Evolutionary conservation across 768 basidiomycete genomes (phyloP).

Genomic region (Tephrocybe rancida): DNA sequence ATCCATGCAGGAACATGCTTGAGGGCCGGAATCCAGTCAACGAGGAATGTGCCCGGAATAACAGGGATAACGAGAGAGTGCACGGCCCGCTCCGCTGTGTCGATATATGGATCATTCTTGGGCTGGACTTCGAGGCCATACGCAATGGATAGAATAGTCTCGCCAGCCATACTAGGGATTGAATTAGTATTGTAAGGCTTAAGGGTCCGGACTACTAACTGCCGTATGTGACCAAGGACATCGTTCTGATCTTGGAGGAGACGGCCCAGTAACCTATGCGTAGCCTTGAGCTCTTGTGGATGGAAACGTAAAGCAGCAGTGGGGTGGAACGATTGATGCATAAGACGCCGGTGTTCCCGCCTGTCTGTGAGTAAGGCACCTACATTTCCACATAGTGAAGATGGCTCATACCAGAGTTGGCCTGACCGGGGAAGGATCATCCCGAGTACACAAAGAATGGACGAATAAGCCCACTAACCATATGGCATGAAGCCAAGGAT

Average conservation of each 20-base stretch:
- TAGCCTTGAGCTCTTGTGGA: slow-evolving; percentile 26
- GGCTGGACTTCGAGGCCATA: slow-evolving; percentile 35
- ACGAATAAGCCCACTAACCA: no score
- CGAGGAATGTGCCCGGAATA: slow-evolving; percentile 30
- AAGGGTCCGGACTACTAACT: slow-evolving; percentile 28
- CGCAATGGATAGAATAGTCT: slow-evolving; percentile 31
- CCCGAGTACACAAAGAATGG: no score
- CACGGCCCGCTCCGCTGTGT: slow-evolving; percentile 30
- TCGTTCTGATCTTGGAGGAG: slow-evolving; percentile 31
- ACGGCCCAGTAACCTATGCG: slow-evolving; percentile 27
- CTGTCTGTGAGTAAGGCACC: slow-evolving; percentile 22
- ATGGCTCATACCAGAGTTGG: no score
- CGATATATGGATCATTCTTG: slow-evolving; percentile 36
- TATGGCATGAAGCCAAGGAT: slow-evolving; percentile 16
- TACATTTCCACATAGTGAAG: no score
- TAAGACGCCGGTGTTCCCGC: slow-evolving; percentile 31
- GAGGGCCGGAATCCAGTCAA: slow-evolving; percentile 30
- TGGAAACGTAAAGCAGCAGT: slow-evolving; percentile 26
- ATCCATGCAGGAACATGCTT: slow-evolving; percentile 37
- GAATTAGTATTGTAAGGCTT: not conserved
- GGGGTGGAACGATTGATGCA: slow-evolving; percentile 34
- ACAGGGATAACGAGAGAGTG: slow-evolving; percentile 25
- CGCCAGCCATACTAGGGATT: slow-evolving; percentile 20
- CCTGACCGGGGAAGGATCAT: no score
- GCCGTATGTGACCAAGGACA: slow-evolving; percentile 24